phyloP scores from a whole-genome alignment of 202 grass and related monocot species.

The Elaeis oleifera region DNA sequence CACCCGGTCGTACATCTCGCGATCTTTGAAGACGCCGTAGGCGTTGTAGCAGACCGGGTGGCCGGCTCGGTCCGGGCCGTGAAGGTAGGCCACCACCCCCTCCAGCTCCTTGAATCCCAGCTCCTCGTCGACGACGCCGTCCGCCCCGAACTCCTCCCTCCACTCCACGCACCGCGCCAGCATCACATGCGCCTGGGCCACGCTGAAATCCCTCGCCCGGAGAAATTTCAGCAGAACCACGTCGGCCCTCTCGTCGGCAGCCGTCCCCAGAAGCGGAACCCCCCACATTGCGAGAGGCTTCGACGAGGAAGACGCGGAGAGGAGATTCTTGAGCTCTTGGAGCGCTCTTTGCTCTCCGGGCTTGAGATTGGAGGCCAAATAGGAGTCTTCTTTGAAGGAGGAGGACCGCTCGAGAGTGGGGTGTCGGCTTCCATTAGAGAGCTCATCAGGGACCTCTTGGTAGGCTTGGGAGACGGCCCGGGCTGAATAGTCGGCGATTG shows the following conservation, averaged over 20 bases:
- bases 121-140: conserved; percentile 69
- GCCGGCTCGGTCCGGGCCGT: conserved; percentile 76
- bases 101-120: conserved; percentile 96
- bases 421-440: conserved; percentile 66
- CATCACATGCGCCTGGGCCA: conserved; percentile 76
- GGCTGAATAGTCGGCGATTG: neutral
- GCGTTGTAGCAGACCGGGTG: conserved; percentile 99
- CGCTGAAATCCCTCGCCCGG: conserved; percentile 78
- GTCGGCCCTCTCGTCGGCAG: conserved; percentile 52
- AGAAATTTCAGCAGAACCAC: conserved; percentile 96
- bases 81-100: conserved; percentile 80
- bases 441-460: conserved; percentile 66
- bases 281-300: conserved; percentile 83
- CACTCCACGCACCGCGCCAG: conserved; percentile 61
- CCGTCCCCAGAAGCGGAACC: conserved; percentile 29
- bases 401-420: conserved; percentile 40
- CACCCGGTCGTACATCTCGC: conserved; percentile 43
- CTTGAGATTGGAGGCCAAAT: conserved; percentile 65
- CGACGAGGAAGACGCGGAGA: conserved; percentile 35
- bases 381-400: conserved; percentile 97
- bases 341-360: conserved; percentile 60
- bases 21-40: conserved; percentile 82
- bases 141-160: conserved; percentile 77
- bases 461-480: conserved; percentile 12
- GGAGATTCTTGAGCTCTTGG: conserved; percentile 56